Base-by-base conservation (phyloP, 495 filamentous ascomycete genomes). In the Rhypophila decipiens region DNA sequence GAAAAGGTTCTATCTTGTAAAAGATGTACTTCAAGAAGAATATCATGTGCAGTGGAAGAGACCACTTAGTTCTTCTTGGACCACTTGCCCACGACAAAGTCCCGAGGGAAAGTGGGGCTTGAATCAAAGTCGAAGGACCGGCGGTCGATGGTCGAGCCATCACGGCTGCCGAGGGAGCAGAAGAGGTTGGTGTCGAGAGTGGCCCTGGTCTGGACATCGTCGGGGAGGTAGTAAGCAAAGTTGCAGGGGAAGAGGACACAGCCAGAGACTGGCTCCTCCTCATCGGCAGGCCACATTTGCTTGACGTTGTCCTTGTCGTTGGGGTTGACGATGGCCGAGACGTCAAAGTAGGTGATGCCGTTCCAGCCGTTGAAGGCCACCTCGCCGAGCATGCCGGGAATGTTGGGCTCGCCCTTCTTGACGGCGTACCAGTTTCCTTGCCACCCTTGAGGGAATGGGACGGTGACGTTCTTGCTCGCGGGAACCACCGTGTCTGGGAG, bases 311-410 rank as follows among this genome's bases (percentile, higher is more conserved):
- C 22, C 24, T 57, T 49, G 58, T 77, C 75, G 41, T 53, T 34
- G 24, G 70, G 61, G 61, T 76, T 69, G 54, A 74, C 73, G 44
- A 79, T 77, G 56, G 74, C 73, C 4, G 73, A 77, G 44, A 79
- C 72, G 38, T 79, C 75, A 49, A 68, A 79, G 62, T 60, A 79
- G 35, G 62, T 73, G 8, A 61, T 37, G 44, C 53, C 71, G 18
- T 49, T 53, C 52, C 56, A 75, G 34, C 63, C 65, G 36, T 73
- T 57, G 63, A 71, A 77, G 52, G 64, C 50, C 21, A 77, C 59
- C 64, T 79, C 75, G 23, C 68, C 74, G 15, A 79, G 66, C 73
- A 79, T 77, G 58, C 74, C 74, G 1, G 66, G 64, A 2, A 57
- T 50, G 37, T 64, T 52, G 2, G 41, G 36, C 0, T 46, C 34